A percentile compares a stretch with the other conserved stretches of the same genome.
These are phyloP conservation scores for Endothia cerciana DNA, from an alignment of 2,329 filamentous ascomycete species.

Conservation along the genomic window DNA sequence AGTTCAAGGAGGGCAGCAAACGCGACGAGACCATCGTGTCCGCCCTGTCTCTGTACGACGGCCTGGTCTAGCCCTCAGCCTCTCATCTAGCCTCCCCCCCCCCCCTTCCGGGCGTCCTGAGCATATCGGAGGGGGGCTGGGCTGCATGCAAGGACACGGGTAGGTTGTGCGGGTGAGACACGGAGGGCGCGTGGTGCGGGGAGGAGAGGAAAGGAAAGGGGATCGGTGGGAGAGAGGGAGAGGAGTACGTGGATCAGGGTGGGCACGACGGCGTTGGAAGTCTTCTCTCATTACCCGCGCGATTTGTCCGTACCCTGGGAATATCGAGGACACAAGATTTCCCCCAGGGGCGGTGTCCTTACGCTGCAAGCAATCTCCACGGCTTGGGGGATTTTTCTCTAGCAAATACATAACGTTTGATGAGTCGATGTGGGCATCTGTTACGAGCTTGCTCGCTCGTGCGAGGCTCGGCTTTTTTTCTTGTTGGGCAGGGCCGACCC, in stretches of 20 bases:
- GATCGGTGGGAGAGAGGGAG: background rate
- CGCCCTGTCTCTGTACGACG: conserved; percentile 93
- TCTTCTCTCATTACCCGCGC: conserved; percentile 11
- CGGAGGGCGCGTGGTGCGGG: background rate
- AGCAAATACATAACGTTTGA: conserved; percentile 13
- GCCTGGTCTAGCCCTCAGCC: conserved; percentile 68
- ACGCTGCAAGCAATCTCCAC: background rate
- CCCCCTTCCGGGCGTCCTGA: too few relatives aligned
- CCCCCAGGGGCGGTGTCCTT: background rate
- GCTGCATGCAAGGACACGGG: too few relatives aligned
- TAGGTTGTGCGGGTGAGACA: background rate
- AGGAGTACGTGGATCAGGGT: background rate
- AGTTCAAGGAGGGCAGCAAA: conserved; percentile 99
- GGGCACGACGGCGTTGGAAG: conserved; percentile 12
- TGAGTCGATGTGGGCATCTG: background rate
- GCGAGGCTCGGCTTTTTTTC: too few relatives aligned
- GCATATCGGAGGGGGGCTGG: too few relatives aligned
- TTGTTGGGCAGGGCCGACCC: too few relatives aligned
- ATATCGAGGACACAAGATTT: background rate
- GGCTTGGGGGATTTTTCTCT: background rate
- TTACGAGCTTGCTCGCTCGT: background rate
- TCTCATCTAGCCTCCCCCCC: too few relatives aligned
- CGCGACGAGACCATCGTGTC: conserved; percentile 98
- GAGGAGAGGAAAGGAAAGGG: background rate
- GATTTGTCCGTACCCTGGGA: background rate